These are phyloP conservation scores for Rhodotorula sp. DNA, from an alignment of 1,284 basidiomycete species.

Conservation along the genomic window DNA sequence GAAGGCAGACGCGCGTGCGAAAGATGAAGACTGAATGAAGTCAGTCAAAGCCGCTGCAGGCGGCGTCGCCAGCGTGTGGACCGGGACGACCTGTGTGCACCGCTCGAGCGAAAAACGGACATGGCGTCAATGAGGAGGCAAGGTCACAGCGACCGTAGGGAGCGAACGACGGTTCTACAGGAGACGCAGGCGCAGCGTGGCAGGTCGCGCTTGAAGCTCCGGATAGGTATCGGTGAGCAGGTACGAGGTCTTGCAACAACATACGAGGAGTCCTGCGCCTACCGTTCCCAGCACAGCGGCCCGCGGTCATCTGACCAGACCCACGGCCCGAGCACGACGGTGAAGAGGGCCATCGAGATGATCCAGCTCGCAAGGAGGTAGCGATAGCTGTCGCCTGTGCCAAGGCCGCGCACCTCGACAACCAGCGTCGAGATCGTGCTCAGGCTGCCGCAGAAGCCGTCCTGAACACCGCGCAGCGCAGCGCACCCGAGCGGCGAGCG, in stretches of 20 bases:
- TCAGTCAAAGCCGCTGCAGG: too few relatives aligned
- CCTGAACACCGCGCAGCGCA: conserved; percentile 73
- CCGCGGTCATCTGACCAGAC: conserved; percentile 58
- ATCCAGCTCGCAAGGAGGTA: conserved; percentile 73
- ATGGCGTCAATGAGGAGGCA: too few relatives aligned
- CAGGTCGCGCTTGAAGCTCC: too few relatives aligned
- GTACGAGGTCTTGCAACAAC: neutral
- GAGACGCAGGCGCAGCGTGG: too few relatives aligned
- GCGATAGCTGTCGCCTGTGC: conserved; percentile 59
- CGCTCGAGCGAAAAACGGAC: too few relatives aligned
- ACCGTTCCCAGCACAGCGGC: conserved; percentile 10
- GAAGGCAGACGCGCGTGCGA: too few relatives aligned
- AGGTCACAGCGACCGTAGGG: too few relatives aligned
- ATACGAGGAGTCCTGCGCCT: neutral
- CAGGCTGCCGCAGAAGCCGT: conserved; percentile 94
- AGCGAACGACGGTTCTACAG: too few relatives aligned
- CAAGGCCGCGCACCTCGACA: conserved; percentile 70
- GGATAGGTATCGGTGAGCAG: neutral
- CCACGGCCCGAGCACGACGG: conserved; percentile 74
- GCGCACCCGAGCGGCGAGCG: conserved; percentile 58
- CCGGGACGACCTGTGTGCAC: too few relatives aligned
- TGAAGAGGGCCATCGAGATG: conserved; percentile 68
- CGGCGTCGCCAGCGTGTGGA: too few relatives aligned
- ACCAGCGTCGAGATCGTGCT: conserved; percentile 94
- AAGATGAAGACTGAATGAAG: too few relatives aligned